These are phyloP conservation scores for Mallotus nudiflorus DNA, from an alignment of 345 rosid species.

Conservation along the genomic window DNA sequence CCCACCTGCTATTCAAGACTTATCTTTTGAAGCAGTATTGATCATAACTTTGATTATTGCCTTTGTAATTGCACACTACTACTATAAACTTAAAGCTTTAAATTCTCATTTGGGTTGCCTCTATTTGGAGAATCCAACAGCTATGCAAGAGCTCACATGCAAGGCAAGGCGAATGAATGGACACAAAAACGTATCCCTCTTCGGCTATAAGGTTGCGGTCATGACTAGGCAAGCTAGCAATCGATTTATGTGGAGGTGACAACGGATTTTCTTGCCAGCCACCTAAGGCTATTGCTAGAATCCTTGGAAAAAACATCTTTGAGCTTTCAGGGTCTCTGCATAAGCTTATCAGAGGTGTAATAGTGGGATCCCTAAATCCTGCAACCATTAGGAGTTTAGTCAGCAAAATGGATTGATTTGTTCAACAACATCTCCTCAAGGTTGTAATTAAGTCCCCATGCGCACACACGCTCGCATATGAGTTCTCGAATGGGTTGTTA, in stretches of 20 bases:
- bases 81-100: background rate
- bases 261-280: constrained; percentile 22
- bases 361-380: constrained; percentile 21
- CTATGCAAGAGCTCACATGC: constrained; percentile 18
- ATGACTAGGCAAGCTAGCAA: constrained; percentile 26
- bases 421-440: constrained; percentile 21
- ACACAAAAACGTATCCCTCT: constrained; percentile 14
- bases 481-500: too few relatives aligned
- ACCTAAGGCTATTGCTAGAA: constrained; percentile 12
- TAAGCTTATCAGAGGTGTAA: constrained; percentile 25
- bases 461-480: too few relatives aligned
- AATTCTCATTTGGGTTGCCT: constrained; percentile 22
- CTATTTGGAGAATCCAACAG: constrained; percentile 30
- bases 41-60: too few relatives aligned
- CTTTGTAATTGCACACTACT: background rate
- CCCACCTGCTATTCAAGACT: too few relatives aligned
- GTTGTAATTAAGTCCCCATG: too few relatives aligned
- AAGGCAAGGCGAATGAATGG: constrained; percentile 23
- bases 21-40: too few relatives aligned
- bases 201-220: constrained; percentile 21
- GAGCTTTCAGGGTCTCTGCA: constrained; percentile 25
- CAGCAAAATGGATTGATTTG: constrained; percentile 20
- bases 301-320: constrained; percentile 28
- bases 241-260: constrained; percentile 18
- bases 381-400: constrained; percentile 19